Evolutionary conservation across 176 grass and related monocot species (phyloP).

Genomic region (Avena insularis): DNA sequence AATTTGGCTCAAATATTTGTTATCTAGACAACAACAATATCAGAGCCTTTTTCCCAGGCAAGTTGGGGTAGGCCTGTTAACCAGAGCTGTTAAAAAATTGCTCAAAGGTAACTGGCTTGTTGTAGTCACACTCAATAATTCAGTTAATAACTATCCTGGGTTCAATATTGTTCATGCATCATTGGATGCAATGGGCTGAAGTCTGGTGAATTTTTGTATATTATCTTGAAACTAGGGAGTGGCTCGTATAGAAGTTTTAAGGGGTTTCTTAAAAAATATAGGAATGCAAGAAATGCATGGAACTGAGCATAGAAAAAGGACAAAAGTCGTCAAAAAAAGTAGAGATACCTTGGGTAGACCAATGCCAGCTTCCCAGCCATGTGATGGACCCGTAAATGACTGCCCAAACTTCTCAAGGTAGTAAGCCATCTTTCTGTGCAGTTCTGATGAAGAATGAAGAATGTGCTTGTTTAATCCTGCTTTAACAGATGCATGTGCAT

Average conservation of each 20-base stretch:
- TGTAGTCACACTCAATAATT: not conserved
- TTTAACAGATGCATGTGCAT: conserved; percentile 78
- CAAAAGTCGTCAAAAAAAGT: not conserved
- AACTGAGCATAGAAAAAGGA: not conserved
- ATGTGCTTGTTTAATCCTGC: conserved; percentile 73
- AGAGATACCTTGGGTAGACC: conserved; percentile 68
- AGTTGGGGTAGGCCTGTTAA: no score
- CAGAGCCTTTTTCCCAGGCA: no score
- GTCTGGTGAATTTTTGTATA: not conserved
- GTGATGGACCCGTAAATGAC: conserved; percentile 61
- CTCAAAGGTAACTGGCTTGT: not conserved
- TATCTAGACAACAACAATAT: no score
- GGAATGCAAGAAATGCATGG: not conserved
- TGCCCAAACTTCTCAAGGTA: conserved; percentile 57
- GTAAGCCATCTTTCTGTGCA: conserved; percentile 53
- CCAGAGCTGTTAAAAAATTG: no score
- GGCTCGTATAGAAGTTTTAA: not conserved
- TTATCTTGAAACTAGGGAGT: not conserved
- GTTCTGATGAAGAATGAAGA: conserved; percentile 69
- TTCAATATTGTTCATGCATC: not conserved
- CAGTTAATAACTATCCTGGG: not conserved
- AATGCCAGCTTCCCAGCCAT: conserved; percentile 80
- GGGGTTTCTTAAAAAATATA: not conserved
- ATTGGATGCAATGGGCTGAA: not conserved
- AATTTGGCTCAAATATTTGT: not conserved